Evolutionary conservation across 305 asterid species (phyloP).

Genomic region (Fraxinus velutina): DNA sequence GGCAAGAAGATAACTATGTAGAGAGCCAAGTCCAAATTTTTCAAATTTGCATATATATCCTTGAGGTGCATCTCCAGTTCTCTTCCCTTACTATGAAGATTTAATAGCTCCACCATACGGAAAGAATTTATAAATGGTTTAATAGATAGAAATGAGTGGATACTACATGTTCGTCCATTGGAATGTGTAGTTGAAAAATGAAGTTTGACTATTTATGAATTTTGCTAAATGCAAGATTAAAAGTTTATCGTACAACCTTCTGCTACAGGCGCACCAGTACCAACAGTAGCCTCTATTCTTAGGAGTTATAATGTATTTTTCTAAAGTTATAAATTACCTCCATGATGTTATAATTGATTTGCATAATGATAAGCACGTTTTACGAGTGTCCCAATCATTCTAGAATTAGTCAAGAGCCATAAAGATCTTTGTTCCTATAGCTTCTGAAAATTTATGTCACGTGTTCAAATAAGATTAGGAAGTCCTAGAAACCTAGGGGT

Average conservation of each 20-base stretch:
- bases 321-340: not conserved
- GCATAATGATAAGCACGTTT: not conserved
- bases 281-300: not conserved
- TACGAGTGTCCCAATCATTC: not conserved
- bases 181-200: not conserved
- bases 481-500: not conserved
- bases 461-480: not conserved
- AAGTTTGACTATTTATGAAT: not conserved
- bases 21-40: not conserved
- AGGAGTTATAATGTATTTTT: not conserved
- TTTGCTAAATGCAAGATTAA: not conserved
- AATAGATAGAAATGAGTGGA: not conserved
- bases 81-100: not conserved
- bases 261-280: not conserved
- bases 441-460: conserved; percentile 3
- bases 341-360: not conserved
- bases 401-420: not conserved
- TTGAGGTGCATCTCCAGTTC: not conserved
- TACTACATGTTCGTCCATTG: not conserved
- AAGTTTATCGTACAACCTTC: not conserved
- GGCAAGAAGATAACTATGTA: not conserved
- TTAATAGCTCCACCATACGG: not conserved
- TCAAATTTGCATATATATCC: not conserved
- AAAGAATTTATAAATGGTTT: not conserved
- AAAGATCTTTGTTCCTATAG: not conserved